Conservation (phyloP, 352 stramenopile species). For the Pythium pyrilobum region DNA sequence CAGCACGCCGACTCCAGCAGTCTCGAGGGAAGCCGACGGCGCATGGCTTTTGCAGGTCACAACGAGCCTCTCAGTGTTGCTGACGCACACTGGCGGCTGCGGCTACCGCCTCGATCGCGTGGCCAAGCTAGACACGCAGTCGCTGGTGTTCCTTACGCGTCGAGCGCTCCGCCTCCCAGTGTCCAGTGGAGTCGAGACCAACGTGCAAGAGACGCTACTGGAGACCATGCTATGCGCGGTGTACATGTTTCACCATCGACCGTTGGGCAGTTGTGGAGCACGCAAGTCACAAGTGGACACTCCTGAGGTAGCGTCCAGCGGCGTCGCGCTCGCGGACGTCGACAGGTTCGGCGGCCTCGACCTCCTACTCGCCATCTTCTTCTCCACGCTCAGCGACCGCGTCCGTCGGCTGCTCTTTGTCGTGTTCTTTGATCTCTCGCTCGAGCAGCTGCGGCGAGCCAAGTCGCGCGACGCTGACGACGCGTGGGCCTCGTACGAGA, state of each 20-base stretch:
- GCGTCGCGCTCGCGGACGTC: slow-evolving; percentile 18
- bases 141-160: neutral
- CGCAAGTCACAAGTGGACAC: neutral
- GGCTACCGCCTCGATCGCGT: slow-evolving; percentile 2
- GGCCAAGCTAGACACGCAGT: neutral
- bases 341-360: slow-evolving; percentile 31
- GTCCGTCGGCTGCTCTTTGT: slow-evolving; percentile 15
- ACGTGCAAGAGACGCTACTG: neutral
- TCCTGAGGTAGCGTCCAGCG: neutral
- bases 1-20: slow-evolving; percentile 3
- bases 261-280: neutral
- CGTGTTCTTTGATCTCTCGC: slow-evolving; percentile 19
- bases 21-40: neutral
- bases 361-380: slow-evolving; percentile 30
- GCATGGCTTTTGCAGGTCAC: neutral
- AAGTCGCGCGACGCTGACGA: neutral
- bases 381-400: slow-evolving; percentile 19
- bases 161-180: neutral
- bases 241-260: neutral
- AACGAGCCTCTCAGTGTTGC: neutral
- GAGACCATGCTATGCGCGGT: slow-evolving; percentile 2
- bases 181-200: neutral
- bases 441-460: slow-evolving; percentile 1
- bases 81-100: neutral
- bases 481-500: neutral